A percentile compares a stretch with the other conserved stretches of the same genome.
These are phyloP conservation scores for Pancytospora philotis DNA, from an alignment of 371 early-diverging fungal species.

Conservation along the genomic window DNA sequence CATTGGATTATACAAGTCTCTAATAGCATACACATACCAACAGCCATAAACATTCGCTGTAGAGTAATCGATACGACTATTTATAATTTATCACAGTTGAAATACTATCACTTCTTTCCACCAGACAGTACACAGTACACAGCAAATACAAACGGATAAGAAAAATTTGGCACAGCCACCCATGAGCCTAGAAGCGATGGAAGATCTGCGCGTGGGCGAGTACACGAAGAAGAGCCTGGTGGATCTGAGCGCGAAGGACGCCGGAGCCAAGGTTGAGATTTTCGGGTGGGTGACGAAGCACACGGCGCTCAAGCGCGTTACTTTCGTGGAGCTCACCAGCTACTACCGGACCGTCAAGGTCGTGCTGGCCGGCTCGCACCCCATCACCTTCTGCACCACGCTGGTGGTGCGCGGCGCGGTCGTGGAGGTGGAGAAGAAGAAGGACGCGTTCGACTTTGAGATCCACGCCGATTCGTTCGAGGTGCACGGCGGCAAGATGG, in stretches of 20 bases:
- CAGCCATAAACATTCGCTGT: too few species aligned
- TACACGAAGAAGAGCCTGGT: constrained; percentile 7
- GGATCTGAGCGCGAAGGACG: constrained; percentile 7
- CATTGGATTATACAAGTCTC: too few species aligned
- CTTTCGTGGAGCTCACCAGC: constrained; percentile 51
- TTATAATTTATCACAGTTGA: too few species aligned
- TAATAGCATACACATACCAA: too few species aligned
- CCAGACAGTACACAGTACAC: too few species aligned
- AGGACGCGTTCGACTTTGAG: constrained; percentile 54
- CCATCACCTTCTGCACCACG: constrained; percentile 53
- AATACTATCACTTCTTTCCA: too few species aligned
- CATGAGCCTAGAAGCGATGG: too few species aligned
- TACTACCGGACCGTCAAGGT: constrained; percentile 53
- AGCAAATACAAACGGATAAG: too few species aligned
- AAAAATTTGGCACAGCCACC: too few species aligned
- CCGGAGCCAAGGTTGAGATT: constrained; percentile 42
- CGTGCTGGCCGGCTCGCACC: constrained; percentile 32
- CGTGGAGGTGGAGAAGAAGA: constrained; percentile 38
- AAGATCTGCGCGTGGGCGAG: too few species aligned
- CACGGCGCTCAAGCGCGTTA: constrained; percentile 33
- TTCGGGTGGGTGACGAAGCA: constrained; percentile 56
- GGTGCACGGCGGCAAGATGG: constrained; percentile 38
- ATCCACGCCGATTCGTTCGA: constrained; percentile 44
- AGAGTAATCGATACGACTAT: too few species aligned
- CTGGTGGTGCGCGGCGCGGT: constrained; percentile 51